Evolutionary conservation across 768 basidiomycete species (phyloP).

Genomic region (Termitomyces sp.): DNA sequence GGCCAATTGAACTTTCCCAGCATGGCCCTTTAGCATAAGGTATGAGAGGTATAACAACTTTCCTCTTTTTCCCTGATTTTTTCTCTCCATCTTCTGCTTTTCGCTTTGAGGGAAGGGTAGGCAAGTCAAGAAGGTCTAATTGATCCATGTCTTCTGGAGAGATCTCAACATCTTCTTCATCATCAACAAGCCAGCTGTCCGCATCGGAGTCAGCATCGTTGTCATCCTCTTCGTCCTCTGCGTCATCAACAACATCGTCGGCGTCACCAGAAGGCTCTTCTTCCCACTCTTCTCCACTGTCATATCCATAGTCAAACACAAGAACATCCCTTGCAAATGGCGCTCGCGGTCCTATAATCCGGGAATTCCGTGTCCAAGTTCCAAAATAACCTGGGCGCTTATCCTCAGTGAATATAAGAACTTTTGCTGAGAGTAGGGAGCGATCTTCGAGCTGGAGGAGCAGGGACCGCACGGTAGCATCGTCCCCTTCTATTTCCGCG

Average conservation of each 20-base stretch:
- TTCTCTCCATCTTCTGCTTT: constrained; percentile 53
- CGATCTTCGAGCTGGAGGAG: constrained; percentile 59
- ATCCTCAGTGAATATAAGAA: constrained; percentile 79
- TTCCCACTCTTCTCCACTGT: constrained; percentile 97
- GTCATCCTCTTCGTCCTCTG: constrained; percentile 52
- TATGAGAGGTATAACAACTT: constrained; percentile 71
- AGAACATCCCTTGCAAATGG: constrained; percentile 78
- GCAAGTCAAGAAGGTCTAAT: constrained; percentile 29
- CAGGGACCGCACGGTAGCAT: constrained; percentile 58
- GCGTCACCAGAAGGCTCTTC: constrained; percentile 79
- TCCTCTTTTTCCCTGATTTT: constrained; percentile 61
- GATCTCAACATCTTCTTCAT: constrained; percentile 51
- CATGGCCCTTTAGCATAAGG: constrained; percentile 80
- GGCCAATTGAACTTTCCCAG: constrained; percentile 68
- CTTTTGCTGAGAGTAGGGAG: constrained; percentile 63
- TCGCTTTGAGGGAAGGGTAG: constrained; percentile 43
- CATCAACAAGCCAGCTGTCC: constrained; percentile 76
- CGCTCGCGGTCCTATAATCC: constrained; percentile 71
- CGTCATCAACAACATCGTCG: constrained; percentile 70
- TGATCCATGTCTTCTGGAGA: constrained; percentile 33
- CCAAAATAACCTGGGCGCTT: constrained; percentile 90
- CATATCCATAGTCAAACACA: constrained; percentile 83
- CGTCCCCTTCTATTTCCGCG: constrained; percentile 73
- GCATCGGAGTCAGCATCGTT: constrained; percentile 69
- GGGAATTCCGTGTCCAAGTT: constrained; percentile 86